phyloP scores from a whole-genome alignment of 1,284 basidiomycete species.

The Xerocomus minutiporus region DNA sequence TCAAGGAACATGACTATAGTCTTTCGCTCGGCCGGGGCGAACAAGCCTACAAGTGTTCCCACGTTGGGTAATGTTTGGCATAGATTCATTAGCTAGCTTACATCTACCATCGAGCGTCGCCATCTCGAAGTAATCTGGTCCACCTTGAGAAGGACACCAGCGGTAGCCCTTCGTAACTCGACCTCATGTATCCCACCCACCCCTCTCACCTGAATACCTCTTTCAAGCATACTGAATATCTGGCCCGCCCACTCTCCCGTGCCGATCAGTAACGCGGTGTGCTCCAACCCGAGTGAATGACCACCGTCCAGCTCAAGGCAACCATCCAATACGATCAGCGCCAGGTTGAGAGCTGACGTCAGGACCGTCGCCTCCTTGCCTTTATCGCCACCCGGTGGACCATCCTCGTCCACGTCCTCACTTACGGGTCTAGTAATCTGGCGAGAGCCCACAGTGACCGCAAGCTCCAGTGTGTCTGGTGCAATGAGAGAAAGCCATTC shows the following conservation, averaged over 20 bases:
- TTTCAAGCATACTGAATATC: constrained; percentile 64
- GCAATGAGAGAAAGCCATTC: constrained; percentile 78
- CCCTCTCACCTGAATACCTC: constrained; percentile 57
- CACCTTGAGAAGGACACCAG: constrained; percentile 77
- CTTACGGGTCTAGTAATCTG: constrained; percentile 50
- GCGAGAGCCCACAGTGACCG: constrained; percentile 68
- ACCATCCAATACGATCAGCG: constrained; percentile 72
- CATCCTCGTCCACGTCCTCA: constrained; percentile 41
- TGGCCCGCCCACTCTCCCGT: constrained; percentile 76
- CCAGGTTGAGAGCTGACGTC: constrained; percentile 70
- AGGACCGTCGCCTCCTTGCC: constrained; percentile 67
- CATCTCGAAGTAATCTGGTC: constrained; percentile 74
- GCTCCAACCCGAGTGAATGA: constrained; percentile 67
- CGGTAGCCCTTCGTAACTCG: constrained; percentile 62
- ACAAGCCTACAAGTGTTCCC: constrained; percentile 12
- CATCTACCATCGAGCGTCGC: constrained; percentile 64
- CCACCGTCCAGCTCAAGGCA: constrained; percentile 75
- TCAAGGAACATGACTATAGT: constrained; percentile 22
- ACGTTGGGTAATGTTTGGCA: constrained; percentile 1
- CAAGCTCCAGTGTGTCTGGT: constrained; percentile 78
- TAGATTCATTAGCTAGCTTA: constrained; percentile 13
- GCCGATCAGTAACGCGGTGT: constrained; percentile 67
- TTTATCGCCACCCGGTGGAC: constrained; percentile 18
- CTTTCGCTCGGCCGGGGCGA: neutral
- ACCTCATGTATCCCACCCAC: constrained; percentile 63